Evolutionary conservation across 495 filamentous ascomycete species (phyloP).

Genomic region (Penicillium silybi): DNA sequence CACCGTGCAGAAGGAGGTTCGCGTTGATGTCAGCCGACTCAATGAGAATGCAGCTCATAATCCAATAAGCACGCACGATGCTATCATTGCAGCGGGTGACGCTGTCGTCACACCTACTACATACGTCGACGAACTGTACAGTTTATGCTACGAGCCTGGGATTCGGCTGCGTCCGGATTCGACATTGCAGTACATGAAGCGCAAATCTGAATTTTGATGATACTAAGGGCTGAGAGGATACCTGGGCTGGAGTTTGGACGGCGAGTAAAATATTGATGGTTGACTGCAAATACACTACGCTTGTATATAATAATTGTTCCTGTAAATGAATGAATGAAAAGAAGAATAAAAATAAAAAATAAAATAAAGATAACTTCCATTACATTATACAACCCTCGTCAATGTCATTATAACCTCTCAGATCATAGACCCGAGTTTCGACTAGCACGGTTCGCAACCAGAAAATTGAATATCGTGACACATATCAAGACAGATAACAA

Average conservation of each 20-base stretch:
- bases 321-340: background rate
- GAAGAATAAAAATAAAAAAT: background rate
- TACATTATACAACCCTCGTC: background rate
- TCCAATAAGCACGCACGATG: conserved; percentile 18
- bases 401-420: no score
- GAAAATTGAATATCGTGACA: background rate
- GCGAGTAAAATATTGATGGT: background rate
- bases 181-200: conserved; percentile 2
- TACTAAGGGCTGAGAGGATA: background rate
- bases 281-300: background rate
- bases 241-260: background rate
- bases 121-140: conserved; percentile 45
- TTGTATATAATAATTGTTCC: background rate
- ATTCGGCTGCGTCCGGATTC: conserved; percentile 31
- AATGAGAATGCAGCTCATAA: conserved; percentile 25
- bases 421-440: background rate
- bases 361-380: background rate
- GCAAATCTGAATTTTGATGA: conserved; percentile 1
- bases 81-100: conserved; percentile 33
- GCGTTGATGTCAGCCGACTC: conserved; percentile 45
- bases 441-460: background rate
- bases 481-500: background rate
- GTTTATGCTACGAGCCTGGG: conserved; percentile 37
- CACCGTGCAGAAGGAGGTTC: conserved; percentile 51
- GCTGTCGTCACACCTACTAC: conserved; percentile 20